These are phyloP conservation scores for Arbutus unedo DNA, from an alignment of 148 eudicot genomes.

Conservation along the genomic window DNA sequence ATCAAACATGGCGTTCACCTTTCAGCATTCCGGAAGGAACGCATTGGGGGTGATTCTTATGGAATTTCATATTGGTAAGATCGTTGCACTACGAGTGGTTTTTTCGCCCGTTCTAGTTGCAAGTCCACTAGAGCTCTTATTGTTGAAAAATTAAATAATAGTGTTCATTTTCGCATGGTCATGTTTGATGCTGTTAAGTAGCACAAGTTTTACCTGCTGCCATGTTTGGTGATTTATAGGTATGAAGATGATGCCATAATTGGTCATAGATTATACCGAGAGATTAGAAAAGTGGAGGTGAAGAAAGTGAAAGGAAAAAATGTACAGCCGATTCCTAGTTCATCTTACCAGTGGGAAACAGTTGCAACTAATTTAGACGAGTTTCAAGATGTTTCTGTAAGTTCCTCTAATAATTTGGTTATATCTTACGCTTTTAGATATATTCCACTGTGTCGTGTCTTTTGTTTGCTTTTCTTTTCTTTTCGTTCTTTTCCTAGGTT, in stretches of 20 bases:
- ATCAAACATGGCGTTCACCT: conserved; percentile 75
- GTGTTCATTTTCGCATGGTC: neutral
- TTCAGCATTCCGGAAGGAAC: conserved; percentile 80
- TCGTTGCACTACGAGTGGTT: neutral
- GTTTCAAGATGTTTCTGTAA: conserved; percentile 88
- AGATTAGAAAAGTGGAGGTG: conserved; percentile 71
- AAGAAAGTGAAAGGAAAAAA: conserved; percentile 77
- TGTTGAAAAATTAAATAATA: neutral
- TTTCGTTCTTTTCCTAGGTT: neutral
- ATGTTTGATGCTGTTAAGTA: neutral
- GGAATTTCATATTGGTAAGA: conserved; percentile 90
- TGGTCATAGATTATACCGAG: conserved; percentile 93
- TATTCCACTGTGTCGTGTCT: neutral
- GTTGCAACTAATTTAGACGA: conserved; percentile 98
- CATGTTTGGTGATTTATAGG: conserved; percentile 40
- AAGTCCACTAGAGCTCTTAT: neutral
- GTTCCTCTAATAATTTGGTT: conserved; percentile 26
- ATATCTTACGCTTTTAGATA: neutral
- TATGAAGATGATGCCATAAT: conserved; percentile 88
- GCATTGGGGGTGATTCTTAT: conserved; percentile 92
- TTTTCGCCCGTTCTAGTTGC: neutral
- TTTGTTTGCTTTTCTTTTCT: neutral
- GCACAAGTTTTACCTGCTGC: neutral
- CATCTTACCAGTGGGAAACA: conserved; percentile 85
- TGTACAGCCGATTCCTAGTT: conserved; percentile 64